Conservation (phyloP, 192 early-diverging fungal genomes). For the Coemansia umbellata region DNA sequence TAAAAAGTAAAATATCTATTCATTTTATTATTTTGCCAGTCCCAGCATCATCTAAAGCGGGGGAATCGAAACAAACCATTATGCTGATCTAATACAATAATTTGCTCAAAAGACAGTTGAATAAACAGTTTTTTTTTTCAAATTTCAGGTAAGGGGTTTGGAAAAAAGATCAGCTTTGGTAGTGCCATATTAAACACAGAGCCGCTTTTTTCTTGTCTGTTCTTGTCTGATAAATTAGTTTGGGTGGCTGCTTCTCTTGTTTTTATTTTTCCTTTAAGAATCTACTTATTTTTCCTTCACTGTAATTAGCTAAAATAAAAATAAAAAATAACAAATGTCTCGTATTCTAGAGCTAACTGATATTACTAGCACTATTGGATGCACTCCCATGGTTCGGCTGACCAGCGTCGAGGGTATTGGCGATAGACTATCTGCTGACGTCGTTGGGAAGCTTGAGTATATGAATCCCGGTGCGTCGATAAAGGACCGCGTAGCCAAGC, state of each 20-base stretch:
- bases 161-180: too few relatives aligned
- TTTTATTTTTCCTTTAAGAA: neutral
- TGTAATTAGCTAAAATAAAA: neutral
- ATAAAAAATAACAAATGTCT: neutral
- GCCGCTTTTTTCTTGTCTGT: too few relatives aligned
- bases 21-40: too few relatives aligned
- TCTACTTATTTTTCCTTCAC: neutral
- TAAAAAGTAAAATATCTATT: neutral
- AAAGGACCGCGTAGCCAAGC: conserved; percentile 70
- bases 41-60: too few relatives aligned
- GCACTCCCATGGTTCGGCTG: conserved; percentile 59
- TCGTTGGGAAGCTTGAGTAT: conserved; percentile 74
- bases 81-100: too few relatives aligned
- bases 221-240: too few relatives aligned
- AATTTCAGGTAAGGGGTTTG: too few relatives aligned
- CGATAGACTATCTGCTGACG: conserved; percentile 41
- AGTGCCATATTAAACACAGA: too few relatives aligned
- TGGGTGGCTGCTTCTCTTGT: too few relatives aligned
- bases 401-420: conserved; percentile 10
- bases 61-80: too few relatives aligned
- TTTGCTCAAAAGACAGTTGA: too few relatives aligned
- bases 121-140: too few relatives aligned
- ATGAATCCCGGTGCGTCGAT: conserved; percentile 66
- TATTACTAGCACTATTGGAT: conserved; percentile 51
- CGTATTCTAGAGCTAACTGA: conserved; percentile 9